These are phyloP conservation scores for Populus ilicifolia DNA, from an alignment of 345 rosid genomes.

Conservation along the genomic window DNA sequence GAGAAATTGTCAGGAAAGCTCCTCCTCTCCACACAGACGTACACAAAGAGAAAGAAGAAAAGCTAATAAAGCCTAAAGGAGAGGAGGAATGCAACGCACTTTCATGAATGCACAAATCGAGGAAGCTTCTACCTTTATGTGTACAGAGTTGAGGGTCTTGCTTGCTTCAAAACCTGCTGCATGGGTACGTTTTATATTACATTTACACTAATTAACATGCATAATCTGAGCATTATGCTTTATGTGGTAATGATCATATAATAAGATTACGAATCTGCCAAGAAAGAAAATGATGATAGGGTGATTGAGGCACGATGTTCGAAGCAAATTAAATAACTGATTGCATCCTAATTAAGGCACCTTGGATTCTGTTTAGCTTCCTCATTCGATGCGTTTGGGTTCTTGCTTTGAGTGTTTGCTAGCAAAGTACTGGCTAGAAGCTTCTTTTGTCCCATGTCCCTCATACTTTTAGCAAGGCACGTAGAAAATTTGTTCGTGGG, in stretches of 20 bases:
- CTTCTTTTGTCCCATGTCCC: constrained; percentile 27
- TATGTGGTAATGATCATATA: neutral
- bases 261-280: neutral
- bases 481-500: neutral
- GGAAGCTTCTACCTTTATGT: constrained; percentile 65
- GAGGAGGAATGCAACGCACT: constrained; percentile 48
- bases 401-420: constrained; percentile 3
- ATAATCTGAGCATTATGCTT: neutral
- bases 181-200: neutral
- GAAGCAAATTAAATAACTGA: neutral
- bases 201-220: neutral
- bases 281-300: neutral
- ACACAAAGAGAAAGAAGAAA: constrained; percentile 16
- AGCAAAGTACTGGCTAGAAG: constrained; percentile 25
- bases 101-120: constrained; percentile 45
- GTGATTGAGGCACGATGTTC: neutral
- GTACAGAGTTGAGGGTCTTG: constrained; percentile 8
- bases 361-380: constrained; percentile 27
- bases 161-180: constrained; percentile 15
- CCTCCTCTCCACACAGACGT: constrained; percentile 19
- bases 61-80: constrained; percentile 42
- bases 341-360: neutral
- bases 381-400: neutral
- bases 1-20: constrained; percentile 60
- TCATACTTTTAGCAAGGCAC: neutral